Evolutionary conservation across 2,329 filamentous ascomycete genomes (phyloP).

Genomic region (Penicillium sp.): DNA sequence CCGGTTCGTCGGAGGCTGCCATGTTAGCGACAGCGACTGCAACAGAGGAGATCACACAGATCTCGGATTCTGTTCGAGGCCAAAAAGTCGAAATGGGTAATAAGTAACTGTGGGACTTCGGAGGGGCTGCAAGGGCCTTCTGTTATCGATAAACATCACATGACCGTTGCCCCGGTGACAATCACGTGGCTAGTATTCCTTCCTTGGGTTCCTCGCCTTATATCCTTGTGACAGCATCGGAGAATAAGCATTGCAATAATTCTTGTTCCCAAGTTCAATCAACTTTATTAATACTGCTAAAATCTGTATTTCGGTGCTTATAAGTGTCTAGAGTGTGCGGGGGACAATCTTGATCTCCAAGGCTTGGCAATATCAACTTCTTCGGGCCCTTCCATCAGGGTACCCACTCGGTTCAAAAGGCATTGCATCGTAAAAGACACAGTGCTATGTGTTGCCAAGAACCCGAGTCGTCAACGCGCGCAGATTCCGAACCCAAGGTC

Average conservation of each 20-base stretch:
- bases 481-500: slow-evolving; percentile 9
- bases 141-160: slow-evolving; percentile 41
- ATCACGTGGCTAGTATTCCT: slow-evolving; percentile 27
- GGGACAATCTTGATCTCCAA: neutral
- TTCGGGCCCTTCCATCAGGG: slow-evolving; percentile 1
- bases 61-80: neutral
- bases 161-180: slow-evolving; percentile 33
- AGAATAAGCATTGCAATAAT: neutral
- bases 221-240: neutral
- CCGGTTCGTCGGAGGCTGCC: slow-evolving; percentile 44
- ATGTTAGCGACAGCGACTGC: slow-evolving; percentile 17
- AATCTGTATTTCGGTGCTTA: neutral
- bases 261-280: neutral
- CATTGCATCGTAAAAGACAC: neutral
- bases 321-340: neutral
- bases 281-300: no score
- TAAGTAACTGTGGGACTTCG: neutral
- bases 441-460: slow-evolving; percentile 6
- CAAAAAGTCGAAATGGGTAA: neutral
- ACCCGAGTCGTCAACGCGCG: slow-evolving; percentile 1
- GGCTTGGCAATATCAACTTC: slow-evolving; percentile 8
- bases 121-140: slow-evolving; percentile 15
- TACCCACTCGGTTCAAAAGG: neutral
- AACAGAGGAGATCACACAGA: slow-evolving; percentile 3
- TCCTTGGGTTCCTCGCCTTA: neutral